These are phyloP conservation scores for Trichomonascus vanleenenianus DNA, from an alignment of 805 yeast genomes.

Conservation along the genomic window DNA sequence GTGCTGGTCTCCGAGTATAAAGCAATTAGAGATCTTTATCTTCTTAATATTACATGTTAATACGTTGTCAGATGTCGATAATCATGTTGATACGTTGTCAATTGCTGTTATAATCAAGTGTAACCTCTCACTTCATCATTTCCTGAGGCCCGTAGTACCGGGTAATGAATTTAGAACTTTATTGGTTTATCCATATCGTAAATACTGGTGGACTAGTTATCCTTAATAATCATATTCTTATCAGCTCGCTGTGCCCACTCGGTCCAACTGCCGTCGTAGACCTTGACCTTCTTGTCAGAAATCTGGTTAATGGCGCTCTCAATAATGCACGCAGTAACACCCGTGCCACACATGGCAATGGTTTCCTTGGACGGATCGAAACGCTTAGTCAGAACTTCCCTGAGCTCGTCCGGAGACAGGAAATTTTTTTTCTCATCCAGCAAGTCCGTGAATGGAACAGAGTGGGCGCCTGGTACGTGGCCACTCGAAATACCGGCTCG, in stretches of 20 bases:
- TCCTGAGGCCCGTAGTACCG: too few relatives aligned
- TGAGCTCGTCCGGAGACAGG: constrained; percentile 41
- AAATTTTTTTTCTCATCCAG: constrained; percentile 44
- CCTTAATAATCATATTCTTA: constrained; percentile 41
- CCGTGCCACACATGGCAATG: constrained; percentile 91
- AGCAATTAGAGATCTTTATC: not conserved
- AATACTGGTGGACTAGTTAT: not conserved
- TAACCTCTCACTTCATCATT: too few relatives aligned
- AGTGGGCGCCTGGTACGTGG: constrained; percentile 74
- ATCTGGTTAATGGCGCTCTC: constrained; percentile 56
- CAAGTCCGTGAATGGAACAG: constrained; percentile 65
- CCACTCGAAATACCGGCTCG: constrained; percentile 84
- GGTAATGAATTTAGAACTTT: too few relatives aligned
- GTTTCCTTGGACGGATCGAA: constrained; percentile 48
- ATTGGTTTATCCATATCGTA: too few relatives aligned
- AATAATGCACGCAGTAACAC: constrained; percentile 88
- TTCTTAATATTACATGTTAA: not conserved
- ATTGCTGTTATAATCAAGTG: too few relatives aligned
- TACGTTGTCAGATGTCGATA: too few relatives aligned
- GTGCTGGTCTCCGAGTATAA: too few relatives aligned
- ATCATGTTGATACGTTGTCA: too few relatives aligned
- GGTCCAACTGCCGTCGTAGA: constrained; percentile 62
- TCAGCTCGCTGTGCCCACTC: constrained; percentile 82
- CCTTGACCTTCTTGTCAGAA: constrained; percentile 25
- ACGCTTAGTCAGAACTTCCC: constrained; percentile 33